Evolutionary conservation across 345 rosid genomes (phyloP).

Genomic region (Noccaea bulbosa): DNA sequence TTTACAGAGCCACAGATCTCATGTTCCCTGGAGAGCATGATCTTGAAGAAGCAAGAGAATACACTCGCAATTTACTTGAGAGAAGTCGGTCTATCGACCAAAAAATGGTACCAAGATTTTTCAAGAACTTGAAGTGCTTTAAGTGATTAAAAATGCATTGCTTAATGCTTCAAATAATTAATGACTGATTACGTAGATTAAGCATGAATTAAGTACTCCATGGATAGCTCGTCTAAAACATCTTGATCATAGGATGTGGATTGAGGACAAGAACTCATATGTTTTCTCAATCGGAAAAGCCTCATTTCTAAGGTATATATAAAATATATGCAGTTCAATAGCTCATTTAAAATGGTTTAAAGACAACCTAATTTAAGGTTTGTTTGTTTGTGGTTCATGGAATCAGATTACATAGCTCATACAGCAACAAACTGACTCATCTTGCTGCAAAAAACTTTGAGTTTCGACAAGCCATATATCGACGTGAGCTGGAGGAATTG

Average conservation of each 20-base stretch:
- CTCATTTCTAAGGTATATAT: constrained; percentile 54
- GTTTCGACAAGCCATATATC: constrained; percentile 53
- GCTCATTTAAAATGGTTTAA: background rate
- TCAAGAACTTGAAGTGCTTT: background rate
- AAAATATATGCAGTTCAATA: background rate
- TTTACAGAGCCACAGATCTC: constrained; percentile 62
- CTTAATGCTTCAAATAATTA: background rate
- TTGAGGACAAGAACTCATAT: constrained; percentile 53
- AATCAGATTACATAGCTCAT: constrained; percentile 49
- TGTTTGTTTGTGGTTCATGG: background rate
- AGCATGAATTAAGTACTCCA: constrained; percentile 53
- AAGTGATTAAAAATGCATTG: background rate
- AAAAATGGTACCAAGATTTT: constrained; percentile 11
- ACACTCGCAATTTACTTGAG: constrained; percentile 50
- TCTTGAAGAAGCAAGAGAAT: constrained; percentile 56
- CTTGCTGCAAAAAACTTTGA: constrained; percentile 52
- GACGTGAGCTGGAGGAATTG: constrained; percentile 51
- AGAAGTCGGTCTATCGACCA: constrained; percentile 26
- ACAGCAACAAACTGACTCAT: constrained; percentile 42
- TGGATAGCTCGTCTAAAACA: constrained; percentile 66
- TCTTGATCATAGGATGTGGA: constrained; percentile 64
- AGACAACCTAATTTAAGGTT: background rate
- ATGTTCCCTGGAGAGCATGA: constrained; percentile 61
- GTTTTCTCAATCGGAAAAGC: constrained; percentile 54
- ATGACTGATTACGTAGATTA: constrained; percentile 45